Evolutionary conservation across 768 basidiomycete species (phyloP), one percentile per base, ranked within the genome.

Genomic region (Boletus tylopilopsis): DNA sequence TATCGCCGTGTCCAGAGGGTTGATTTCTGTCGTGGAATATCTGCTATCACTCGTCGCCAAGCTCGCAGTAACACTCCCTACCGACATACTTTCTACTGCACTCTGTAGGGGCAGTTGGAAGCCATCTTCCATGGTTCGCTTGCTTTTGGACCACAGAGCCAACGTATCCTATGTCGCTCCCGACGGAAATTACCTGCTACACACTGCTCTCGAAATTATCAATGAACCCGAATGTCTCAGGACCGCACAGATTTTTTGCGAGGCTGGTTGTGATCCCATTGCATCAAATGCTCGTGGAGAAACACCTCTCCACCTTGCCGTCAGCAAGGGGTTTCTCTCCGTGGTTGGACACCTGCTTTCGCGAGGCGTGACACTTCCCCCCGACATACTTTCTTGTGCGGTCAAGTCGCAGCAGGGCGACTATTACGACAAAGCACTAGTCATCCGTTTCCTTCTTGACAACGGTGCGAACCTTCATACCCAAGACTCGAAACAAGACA

Each of bases 71-170:
- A 21, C 25, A 13, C 22, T 22, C 5, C 18, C 22, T 2, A 6
- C 32, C 12, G 8, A 24, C n/a, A n/a, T 29, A 0, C 7, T 32
- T 6, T 12, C 8, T 11, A 39, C 2, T 11, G 42, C 13, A 7
- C 1, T 16, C 2, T 15, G 2, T 7, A 1, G 1, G 4, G 2
- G 0, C 4, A 2, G 2, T 6, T 0, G 19, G n/a, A n/a, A n/a
- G n/a, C n/a, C n/a, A 2, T 30, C 6, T 4, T n/a, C 19, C 5
- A 39, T 30, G 19, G 1, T 18, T 13, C 45, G 21, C 12, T n/a
- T 47, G 2, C 27, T 47, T 23, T 5, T 40, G 7, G 36, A 12
- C 5, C n/a, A 41, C 5, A 13, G 22, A 23, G n/a, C 23, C 0
- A 18, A 32, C 8, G n/a, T 41, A 2, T 2, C n/a, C 3, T 6